A percentile compares a stretch with the other conserved stretches of the same genome.
These are phyloP conservation scores for Cryphonectria japonica DNA, from an alignment of 2,329 filamentous ascomycete species.

Conservation along the genomic window DNA sequence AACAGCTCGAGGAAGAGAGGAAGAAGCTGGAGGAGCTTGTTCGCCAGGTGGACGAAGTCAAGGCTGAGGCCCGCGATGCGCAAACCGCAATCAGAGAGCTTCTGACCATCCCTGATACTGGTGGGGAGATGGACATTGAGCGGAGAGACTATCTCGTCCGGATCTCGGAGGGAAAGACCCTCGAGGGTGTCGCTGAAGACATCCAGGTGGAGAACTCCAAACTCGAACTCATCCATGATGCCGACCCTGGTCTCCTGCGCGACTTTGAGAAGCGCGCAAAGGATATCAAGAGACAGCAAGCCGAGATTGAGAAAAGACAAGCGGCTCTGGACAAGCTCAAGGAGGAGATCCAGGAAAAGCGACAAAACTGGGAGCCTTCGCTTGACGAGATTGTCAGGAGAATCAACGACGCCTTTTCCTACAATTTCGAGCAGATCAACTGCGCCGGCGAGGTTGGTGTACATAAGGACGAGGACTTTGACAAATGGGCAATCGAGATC, in stretches of 20 bases:
- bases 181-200: constrained; percentile 71
- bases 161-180: constrained; percentile 53
- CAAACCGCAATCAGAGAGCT: constrained; percentile 44
- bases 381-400: constrained; percentile 76
- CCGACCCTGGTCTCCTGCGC: constrained; percentile 73
- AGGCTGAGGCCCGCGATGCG: constrained; percentile 39
- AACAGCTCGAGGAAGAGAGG: constrained; percentile 52
- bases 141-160: constrained; percentile 48
- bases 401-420: constrained; percentile 89
- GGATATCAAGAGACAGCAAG: constrained; percentile 69
- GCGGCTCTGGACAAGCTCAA: constrained; percentile 59
- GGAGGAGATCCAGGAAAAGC: constrained; percentile 66
- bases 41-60: constrained; percentile 40
- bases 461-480: constrained; percentile 91
- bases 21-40: constrained; percentile 45
- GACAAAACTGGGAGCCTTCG: constrained; percentile 78
- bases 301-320: constrained; percentile 58
- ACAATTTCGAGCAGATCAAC: constrained; percentile 92
- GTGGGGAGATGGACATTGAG: constrained; percentile 35
- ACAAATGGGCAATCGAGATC: constrained; percentile 91
- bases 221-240: constrained; percentile 78
- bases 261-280: constrained; percentile 76
- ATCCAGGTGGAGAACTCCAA: constrained; percentile 75
- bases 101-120: constrained; percentile 1
- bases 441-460: constrained; percentile 90